Percentiles rank a stretch among this genome's conserved stretches.
phyloP scores from a whole-genome alignment of 345 rosid species.

The Salix udensis region DNA sequence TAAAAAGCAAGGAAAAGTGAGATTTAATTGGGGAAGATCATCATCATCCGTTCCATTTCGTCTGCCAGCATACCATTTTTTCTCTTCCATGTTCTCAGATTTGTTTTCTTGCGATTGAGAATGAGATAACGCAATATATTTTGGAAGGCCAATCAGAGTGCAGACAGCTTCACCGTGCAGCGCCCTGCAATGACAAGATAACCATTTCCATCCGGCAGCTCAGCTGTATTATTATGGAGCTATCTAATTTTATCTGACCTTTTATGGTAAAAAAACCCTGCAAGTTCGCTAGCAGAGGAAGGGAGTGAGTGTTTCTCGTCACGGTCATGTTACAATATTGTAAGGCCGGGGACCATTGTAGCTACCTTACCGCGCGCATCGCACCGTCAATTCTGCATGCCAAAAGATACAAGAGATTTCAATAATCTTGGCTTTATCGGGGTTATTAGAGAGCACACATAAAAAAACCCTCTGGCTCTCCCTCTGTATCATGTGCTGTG shows the following conservation, averaged over 20 bases:
- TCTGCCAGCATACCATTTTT: background rate
- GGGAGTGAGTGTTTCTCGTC: background rate
- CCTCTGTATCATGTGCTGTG: background rate
- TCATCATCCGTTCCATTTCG: background rate
- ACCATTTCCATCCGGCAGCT: background rate
- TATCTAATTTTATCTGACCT: conserved; percentile 9
- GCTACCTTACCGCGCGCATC: background rate
- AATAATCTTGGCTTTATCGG: background rate
- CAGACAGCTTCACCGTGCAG: background rate
- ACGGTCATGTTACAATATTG: background rate
- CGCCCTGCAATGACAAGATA: background rate
- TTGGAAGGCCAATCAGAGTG: background rate
- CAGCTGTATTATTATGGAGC: background rate
- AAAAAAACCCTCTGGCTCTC: background rate
- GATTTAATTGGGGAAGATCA: background rate
- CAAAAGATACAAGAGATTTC: background rate
- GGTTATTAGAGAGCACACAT: background rate
- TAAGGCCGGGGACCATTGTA: conserved; percentile 11
- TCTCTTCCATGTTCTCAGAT: background rate
- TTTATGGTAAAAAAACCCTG: background rate
- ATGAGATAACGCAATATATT: background rate
- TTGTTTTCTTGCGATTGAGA: background rate
- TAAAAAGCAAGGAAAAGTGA: background rate
- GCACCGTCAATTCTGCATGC: background rate
- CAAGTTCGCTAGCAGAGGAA: background rate